Conservation (phyloP, 2,329 filamentous ascomycete species). For the Helotiales sp. region DNA sequence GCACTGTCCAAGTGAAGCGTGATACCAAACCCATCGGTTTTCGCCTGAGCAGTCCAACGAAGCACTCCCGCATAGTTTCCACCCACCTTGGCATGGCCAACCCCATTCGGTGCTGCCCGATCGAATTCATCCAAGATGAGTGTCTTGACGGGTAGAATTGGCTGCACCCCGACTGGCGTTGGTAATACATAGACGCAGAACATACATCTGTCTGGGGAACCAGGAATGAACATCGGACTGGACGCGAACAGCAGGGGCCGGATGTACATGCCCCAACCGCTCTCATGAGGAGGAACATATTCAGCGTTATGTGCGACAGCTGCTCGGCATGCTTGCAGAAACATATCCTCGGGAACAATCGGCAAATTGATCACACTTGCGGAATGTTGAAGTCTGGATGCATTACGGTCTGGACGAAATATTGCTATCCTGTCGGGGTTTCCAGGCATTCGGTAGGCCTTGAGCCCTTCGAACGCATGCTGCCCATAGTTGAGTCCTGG, state of each 20-base stretch:
- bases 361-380: not conserved
- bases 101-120: not conserved
- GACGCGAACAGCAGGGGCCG: not conserved
- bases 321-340: not conserved
- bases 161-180: not conserved
- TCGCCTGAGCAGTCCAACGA: not conserved
- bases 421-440: not conserved
- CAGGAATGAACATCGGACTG: not conserved
- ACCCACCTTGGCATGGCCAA: not conserved
- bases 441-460: not conserved
- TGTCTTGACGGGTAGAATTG: not conserved
- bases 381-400: not conserved
- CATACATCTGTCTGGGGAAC: not conserved
- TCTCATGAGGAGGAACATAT: not conserved
- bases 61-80: not conserved
- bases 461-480: not conserved
- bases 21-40: not conserved
- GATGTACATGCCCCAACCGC: not conserved
- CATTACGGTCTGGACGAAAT: not conserved
- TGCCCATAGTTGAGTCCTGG: not conserved
- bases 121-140: not conserved
- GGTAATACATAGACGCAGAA: not conserved
- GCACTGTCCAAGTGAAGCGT: not conserved
- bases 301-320: not conserved
- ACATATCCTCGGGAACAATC: not conserved